phyloP scores from a whole-genome alignment of 192 early-diverging fungal species.

The Geosiphon pyriformis region DNA sequence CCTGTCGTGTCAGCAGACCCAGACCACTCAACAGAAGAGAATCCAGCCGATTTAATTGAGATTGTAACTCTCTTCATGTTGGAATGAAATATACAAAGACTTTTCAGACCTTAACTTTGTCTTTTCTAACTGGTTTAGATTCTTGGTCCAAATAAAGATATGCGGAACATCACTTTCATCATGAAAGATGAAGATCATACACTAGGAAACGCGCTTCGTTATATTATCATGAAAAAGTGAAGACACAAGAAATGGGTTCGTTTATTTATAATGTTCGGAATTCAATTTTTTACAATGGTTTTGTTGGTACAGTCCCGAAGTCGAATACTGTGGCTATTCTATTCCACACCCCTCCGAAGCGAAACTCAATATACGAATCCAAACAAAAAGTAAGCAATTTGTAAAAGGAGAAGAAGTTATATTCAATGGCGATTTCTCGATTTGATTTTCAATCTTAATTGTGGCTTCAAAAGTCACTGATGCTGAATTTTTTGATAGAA shows the following conservation, averaged over 20 bases:
- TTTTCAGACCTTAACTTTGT: too few relatives aligned
- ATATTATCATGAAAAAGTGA: conserved; percentile 94
- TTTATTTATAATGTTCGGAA: neutral
- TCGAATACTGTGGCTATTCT: conserved; percentile 92
- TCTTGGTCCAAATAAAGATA: conserved; percentile 59
- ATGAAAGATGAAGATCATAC: conserved; percentile 96
- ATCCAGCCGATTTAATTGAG: too few relatives aligned
- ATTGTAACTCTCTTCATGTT: too few relatives aligned
- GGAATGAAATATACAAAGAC: too few relatives aligned
- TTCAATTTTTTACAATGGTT: neutral
- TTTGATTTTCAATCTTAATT: too few relatives aligned
- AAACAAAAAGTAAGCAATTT: conserved; percentile 65
- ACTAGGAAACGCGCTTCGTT: conserved; percentile 87
- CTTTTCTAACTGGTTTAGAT: too few relatives aligned
- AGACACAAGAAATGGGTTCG: neutral
- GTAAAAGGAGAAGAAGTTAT: too few relatives aligned
- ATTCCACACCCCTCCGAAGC: conserved; percentile 95
- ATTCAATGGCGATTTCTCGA: too few relatives aligned
- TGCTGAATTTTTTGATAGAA: conserved; percentile 39
- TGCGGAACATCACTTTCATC: conserved; percentile 76
- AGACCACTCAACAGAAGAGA: too few relatives aligned
- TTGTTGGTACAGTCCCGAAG: conserved; percentile 58
- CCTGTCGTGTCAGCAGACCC: too few relatives aligned
- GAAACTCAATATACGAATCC: conserved; percentile 87
- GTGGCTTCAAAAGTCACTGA: too few relatives aligned